phyloP scores from a whole-genome alignment of 805 yeast genomes.

The Yarrowia sp. region DNA sequence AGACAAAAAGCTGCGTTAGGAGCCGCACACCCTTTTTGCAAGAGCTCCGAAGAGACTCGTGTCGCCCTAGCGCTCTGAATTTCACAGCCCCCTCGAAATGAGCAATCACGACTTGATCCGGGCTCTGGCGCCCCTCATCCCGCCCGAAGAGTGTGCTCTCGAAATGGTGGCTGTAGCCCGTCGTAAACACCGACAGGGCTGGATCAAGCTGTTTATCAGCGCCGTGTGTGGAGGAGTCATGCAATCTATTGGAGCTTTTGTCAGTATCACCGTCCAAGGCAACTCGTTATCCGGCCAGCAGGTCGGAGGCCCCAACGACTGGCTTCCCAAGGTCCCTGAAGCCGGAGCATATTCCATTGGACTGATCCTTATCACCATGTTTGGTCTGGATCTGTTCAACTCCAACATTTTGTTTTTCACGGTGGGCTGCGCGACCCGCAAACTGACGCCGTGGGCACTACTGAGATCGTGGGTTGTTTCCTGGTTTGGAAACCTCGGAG shows the following conservation, averaged over 20 bases:
- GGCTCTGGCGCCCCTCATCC: constrained; percentile 27
- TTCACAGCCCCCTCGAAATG: neutral
- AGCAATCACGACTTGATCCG: constrained; percentile 20
- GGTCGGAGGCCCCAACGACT: constrained; percentile 2
- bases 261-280: constrained; percentile 19
- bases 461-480: constrained; percentile 7
- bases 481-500: constrained; percentile 31
- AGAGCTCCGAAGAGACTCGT: neutral
- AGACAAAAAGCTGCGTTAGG: neutral
- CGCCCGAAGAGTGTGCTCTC: constrained; percentile 34
- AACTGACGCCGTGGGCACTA: neutral
- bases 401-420: constrained; percentile 37
- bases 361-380: constrained; percentile 11
- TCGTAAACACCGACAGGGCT: constrained; percentile 14
- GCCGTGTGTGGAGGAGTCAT: constrained; percentile 32
- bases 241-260: constrained; percentile 25
- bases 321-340: constrained; percentile 13
- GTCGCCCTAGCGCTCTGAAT: neutral
- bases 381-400: constrained; percentile 37
- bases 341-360: constrained; percentile 13
- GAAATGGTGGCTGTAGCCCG: constrained; percentile 28
- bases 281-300: constrained; percentile 16
- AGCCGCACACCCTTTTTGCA: constrained; percentile 9
- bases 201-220: constrained; percentile 26
- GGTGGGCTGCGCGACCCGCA: constrained; percentile 2